These are phyloP conservation scores for Sindora glabra DNA, from an alignment of 306 rosid genomes.

Conservation along the genomic window DNA sequence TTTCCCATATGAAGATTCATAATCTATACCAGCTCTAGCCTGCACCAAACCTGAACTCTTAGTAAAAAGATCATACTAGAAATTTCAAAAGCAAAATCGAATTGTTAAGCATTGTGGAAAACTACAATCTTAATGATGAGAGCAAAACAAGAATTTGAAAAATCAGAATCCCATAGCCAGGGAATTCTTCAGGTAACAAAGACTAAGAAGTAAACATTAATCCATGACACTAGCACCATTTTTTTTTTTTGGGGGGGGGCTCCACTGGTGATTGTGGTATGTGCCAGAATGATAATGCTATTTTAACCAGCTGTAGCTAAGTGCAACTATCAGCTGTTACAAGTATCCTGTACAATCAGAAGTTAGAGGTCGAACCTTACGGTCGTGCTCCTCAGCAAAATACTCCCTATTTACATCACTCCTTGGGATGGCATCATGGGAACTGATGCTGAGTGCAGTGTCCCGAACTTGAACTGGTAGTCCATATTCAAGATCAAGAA, in stretches of 20 bases:
- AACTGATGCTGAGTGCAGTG: conserved; percentile 67
- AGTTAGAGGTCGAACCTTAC: conserved; percentile 65
- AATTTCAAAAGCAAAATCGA: neutral
- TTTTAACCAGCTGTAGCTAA: neutral
- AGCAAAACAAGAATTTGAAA: neutral
- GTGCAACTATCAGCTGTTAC: neutral
- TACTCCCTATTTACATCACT: conserved; percentile 89
- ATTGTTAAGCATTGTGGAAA: neutral
- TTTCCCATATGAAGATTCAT: conserved; percentile 82
- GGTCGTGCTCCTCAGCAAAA: conserved; percentile 93
- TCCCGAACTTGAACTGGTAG: conserved; percentile 88
- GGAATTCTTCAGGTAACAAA: neutral
- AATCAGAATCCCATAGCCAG: neutral
- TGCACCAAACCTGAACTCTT: conserved; percentile 27
- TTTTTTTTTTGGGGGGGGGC: no score
- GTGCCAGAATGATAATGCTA: neutral
- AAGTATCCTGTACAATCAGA: neutral
- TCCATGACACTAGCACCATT: no score
- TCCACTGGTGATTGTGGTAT: no score
- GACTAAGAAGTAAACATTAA: neutral
- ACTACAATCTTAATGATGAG: neutral
- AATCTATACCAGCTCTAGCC: conserved; percentile 94
- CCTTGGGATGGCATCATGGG: conserved; percentile 81
- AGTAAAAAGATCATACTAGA: neutral
- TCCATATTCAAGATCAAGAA: conserved; percentile 88